These are phyloP conservation scores for Lathyrus oleraceus DNA, from an alignment of 306 rosid species.

Conservation along the genomic window DNA sequence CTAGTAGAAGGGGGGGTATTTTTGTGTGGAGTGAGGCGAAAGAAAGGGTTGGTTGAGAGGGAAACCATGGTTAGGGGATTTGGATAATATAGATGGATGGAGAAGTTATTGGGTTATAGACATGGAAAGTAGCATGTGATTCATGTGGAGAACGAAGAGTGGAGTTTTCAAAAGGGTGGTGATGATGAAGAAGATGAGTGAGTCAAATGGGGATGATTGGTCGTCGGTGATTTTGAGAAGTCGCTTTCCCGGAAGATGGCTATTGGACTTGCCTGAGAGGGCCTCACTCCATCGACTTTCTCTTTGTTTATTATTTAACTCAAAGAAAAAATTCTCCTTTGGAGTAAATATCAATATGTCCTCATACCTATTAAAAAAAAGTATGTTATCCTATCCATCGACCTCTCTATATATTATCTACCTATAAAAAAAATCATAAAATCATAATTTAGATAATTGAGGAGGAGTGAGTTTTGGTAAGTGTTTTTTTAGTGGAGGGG, in stretches of 20 bases:
- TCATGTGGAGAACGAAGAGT: background rate
- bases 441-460: no score
- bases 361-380: no score
- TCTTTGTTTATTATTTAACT: background rate
- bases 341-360: no score
- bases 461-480: no score
- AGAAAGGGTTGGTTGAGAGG: conserved; percentile 45
- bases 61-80: conserved; percentile 54
- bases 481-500: no score
- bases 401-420: no score
- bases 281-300: background rate
- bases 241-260: background rate
- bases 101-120: background rate
- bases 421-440: no score
- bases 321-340: no score
- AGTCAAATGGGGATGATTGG: background rate
- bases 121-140: background rate
- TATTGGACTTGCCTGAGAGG: background rate
- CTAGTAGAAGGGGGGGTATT: conserved; percentile 25
- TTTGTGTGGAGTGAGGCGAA: conserved; percentile 44
- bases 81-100: background rate
- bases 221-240: background rate
- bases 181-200: background rate
- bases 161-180: background rate
- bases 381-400: no score